A percentile compares a stretch with the other conserved stretches of the same genome.
Evolutionary conservation across 2,329 filamentous ascomycete species (phyloP).

Genomic region (Aspergillus unguis): DNA sequence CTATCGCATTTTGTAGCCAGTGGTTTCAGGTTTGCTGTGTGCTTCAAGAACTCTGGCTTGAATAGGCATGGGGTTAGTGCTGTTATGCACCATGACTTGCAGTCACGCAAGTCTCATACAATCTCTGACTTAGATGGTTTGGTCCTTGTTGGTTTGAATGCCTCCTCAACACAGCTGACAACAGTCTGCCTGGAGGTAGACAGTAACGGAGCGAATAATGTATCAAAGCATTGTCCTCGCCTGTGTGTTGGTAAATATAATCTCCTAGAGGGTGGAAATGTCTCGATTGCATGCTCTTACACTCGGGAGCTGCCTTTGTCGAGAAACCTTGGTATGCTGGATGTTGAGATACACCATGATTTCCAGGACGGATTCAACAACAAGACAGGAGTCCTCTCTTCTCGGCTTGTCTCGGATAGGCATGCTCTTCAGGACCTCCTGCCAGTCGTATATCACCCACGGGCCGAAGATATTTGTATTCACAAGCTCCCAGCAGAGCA

Average conservation of each 20-base stretch:
- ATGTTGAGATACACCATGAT: constrained; percentile 2
- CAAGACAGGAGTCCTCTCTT: constrained; percentile 13
- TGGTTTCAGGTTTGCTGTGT: constrained; percentile 22
- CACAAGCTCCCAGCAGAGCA: constrained; percentile 9
- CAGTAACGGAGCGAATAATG: neutral
- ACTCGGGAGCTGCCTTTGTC: constrained; percentile 6
- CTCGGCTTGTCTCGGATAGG: neutral
- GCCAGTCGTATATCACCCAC: constrained; percentile 12
- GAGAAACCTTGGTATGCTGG: neutral
- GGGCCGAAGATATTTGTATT: constrained; percentile 11
- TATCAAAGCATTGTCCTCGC: neutral
- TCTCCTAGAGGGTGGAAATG: neutral
- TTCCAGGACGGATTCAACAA: constrained; percentile 4
- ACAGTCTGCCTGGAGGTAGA: constrained; percentile 14
- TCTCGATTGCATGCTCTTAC: neutral
- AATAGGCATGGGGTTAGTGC: constrained; percentile 1
- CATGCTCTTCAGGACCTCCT: constrained; percentile 2
- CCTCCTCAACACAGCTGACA: constrained; percentile 17
- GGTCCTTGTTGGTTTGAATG: constrained; percentile 17
- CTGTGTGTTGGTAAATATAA: constrained; percentile 16
- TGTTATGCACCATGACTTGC: constrained; percentile 24
- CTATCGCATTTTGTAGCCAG: constrained; percentile 19
- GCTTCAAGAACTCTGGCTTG: constrained; percentile 6
- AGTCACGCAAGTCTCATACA: constrained; percentile 16
- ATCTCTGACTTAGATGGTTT: constrained; percentile 9